A percentile compares a stretch with the other conserved stretches of the same genome.
phyloP scores from a whole-genome alignment of 352 stramenopile genomes.

The Pythium insidiosum region DNA sequence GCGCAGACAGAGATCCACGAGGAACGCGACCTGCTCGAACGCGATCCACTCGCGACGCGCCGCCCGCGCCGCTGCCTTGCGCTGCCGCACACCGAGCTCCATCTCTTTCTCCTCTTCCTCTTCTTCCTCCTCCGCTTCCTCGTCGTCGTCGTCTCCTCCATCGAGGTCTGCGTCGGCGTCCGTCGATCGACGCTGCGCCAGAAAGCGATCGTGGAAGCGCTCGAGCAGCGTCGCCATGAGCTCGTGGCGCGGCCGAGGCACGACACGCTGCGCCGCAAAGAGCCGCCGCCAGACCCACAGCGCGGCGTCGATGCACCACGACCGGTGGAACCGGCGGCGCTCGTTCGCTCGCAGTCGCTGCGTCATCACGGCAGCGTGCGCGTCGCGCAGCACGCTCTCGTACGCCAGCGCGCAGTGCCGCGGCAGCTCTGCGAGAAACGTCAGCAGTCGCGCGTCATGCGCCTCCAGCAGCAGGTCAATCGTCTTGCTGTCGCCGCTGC shows the following conservation, averaged over 20 bases:
- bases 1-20: conserved; percentile 47
- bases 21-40: conserved; percentile 41
- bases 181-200: conserved; percentile 10
- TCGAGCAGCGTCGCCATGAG: conserved; percentile 38
- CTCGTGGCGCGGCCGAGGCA: background rate
- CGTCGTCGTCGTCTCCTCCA: conserved; percentile 14
- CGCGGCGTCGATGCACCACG: conserved; percentile 50
- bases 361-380: conserved; percentile 41
- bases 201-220: conserved; percentile 23
- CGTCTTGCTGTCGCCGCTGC: conserved; percentile 32
- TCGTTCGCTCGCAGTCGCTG: conserved; percentile 58
- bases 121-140: conserved; percentile 17
- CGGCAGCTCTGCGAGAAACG: conserved; percentile 36
- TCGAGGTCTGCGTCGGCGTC: conserved; percentile 15
- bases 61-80: conserved; percentile 6
- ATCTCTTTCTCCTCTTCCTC: conserved; percentile 15
- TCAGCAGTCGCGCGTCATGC: conserved; percentile 36
- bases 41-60: conserved; percentile 33
- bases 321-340: conserved; percentile 48
- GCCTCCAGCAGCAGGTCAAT: conserved; percentile 29
- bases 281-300: conserved; percentile 31
- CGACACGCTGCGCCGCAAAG: conserved; percentile 5
- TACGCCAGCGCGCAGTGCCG: conserved; percentile 22
- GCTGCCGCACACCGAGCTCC: conserved; percentile 18
- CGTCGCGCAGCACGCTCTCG: conserved; percentile 21